Base-by-base conservation (phyloP, 148 eudicot species). In the Tetragonia tetragonoides region DNA sequence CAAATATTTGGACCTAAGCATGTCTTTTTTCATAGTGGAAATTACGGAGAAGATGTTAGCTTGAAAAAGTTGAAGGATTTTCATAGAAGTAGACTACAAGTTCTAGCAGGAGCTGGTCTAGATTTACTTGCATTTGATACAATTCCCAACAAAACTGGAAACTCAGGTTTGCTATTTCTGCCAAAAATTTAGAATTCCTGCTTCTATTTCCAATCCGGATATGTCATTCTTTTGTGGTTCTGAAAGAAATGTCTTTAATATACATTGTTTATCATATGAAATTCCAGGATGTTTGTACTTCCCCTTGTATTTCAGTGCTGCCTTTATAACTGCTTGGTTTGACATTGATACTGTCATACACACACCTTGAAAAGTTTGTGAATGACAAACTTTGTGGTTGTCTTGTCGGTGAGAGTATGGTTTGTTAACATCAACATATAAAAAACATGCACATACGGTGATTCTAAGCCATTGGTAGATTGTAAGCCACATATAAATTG, bases 71-170 rank as follows among this genome's bases (percentile, higher is more conserved):
- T 94, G 67, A 94, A 94, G 87, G 97, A 92, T 73, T 94, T 94
- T 69, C 98, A 94, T 78, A 77, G 95, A 57, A 87, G 88, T 20
- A 87, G 98, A 76, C 59, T 94, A 80, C 95, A 92, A 83, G 88
- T 90, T 87, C 89, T 94, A 39, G 89, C 87, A 7, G 88, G 86
- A 83, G 93, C 93, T 18, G 87, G 95, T 46, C 91, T 97, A 40
- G 98, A 94, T 85, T 57, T 94, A 83, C 83, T 92, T 21, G 98
- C 97, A 24, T 94, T 94, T 75, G 97, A 94, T 84, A 94, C 97
- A 60, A 90, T 92, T 68, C 97, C 98, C 12, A 90, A 87, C 81
- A 90, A 85, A n/a, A 81, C 89, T 94, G 9, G 98, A 94, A 88
- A 89, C 98, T 82, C 95, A 90, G 92, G 97, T 93, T 77, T 83